Evolutionary conservation across 345 rosid species (phyloP).

Genomic region (Ricinus communis): DNA sequence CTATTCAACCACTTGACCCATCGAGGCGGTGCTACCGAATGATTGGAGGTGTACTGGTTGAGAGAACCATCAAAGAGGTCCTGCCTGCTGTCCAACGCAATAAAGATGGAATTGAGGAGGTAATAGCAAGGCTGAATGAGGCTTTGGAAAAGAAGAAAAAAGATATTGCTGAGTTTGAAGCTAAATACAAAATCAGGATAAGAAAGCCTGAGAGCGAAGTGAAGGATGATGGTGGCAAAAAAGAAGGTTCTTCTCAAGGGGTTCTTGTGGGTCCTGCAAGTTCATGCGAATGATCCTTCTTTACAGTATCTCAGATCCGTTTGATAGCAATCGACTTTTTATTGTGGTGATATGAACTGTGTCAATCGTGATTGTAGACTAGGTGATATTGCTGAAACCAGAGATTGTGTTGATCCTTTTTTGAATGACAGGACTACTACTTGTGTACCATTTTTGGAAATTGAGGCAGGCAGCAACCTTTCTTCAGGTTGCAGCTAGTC

Average conservation of each 20-base stretch:
- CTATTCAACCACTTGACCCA: conserved; percentile 83
- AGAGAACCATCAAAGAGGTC: conserved; percentile 89
- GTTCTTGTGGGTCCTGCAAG: conserved; percentile 92
- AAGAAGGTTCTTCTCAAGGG: conserved; percentile 92
- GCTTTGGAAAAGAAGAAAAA: conserved; percentile 81
- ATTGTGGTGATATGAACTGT: neutral
- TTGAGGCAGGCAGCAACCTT: too few relatives aligned
- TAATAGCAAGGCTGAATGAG: conserved; percentile 74
- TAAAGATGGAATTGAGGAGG: conserved; percentile 93
- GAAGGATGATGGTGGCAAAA: conserved; percentile 49
- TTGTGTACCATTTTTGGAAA: neutral
- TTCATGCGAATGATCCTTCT: conserved; percentile 39
- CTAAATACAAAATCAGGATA: conserved; percentile 83
- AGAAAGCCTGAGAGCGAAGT: conserved; percentile 51
- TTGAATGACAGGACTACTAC: neutral
- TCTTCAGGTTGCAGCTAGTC: too few relatives aligned
- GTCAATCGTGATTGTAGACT: conserved; percentile 13
- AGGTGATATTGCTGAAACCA: conserved; percentile 8
- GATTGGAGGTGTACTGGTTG: conserved; percentile 94
- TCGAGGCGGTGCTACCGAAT: conserved; percentile 81
- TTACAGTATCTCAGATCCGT: neutral
- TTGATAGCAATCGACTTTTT: neutral
- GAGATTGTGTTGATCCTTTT: conserved; percentile 4
- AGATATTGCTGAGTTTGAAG: conserved; percentile 73
- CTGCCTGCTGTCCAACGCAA: conserved; percentile 94